phyloP scores from a whole-genome alignment of 768 basidiomycete species.

The Tulasnella sp. region DNA sequence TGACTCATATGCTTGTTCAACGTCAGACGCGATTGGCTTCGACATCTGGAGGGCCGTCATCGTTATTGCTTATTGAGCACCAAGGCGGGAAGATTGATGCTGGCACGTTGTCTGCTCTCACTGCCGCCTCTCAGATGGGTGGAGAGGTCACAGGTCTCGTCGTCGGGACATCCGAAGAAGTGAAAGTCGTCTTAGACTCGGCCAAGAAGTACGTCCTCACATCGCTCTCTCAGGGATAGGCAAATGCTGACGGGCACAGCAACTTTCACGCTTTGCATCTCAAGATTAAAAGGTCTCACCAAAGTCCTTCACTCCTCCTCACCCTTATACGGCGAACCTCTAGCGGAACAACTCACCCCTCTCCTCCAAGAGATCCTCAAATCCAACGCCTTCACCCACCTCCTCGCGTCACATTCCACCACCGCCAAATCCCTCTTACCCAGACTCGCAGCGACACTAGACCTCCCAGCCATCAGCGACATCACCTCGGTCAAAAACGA shows the following conservation, averaged over 20 bases:
- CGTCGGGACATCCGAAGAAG: conserved; percentile 55
- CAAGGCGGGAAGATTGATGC: conserved; percentile 69
- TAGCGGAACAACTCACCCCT: conserved; percentile 75
- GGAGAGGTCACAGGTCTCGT: conserved; percentile 75
- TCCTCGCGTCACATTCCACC: conserved; percentile 86
- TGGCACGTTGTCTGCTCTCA: conserved; percentile 78
- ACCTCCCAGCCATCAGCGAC: conserved; percentile 85
- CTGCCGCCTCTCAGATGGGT: conserved; percentile 78
- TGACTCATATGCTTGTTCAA: not conserved
- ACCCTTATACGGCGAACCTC: conserved; percentile 49
- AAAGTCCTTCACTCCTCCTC: conserved; percentile 60
- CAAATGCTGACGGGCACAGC: not conserved
- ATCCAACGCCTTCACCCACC: conserved; percentile 62
- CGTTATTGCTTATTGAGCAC: conserved; percentile 58
- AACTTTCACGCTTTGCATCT: not conserved
- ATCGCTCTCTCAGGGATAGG: too few relatives aligned
- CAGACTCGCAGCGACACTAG: conserved; percentile 79
- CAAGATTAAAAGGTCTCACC: conserved; percentile 56
- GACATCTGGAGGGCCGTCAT: conserved; percentile 8
- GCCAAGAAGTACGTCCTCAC: conserved; percentile 57
- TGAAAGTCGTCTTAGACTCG: conserved; percentile 53
- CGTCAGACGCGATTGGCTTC: conserved; percentile 4
- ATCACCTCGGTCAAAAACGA: conserved; percentile 66
- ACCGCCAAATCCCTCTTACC: conserved; percentile 88
- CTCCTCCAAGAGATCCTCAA: conserved; percentile 67